A percentile compares a stretch with the other conserved stretches of the same genome.
phyloP scores from a whole-genome alignment of 345 rosid genomes.

The Salix exigua region DNA sequence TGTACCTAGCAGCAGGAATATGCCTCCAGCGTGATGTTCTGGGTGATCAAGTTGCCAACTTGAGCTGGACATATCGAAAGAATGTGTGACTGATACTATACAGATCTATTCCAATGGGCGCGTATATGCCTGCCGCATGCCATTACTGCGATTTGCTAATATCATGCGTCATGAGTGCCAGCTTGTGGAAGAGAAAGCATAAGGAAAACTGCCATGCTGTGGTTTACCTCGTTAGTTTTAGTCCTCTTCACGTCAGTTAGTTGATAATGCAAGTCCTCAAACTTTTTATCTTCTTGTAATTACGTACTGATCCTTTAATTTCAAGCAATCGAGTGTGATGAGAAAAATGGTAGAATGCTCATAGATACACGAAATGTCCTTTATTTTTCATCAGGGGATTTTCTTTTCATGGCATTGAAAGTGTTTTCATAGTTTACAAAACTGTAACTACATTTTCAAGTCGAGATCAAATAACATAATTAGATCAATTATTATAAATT shows the following conservation, averaged over 20 bases:
- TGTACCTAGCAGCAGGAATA: conserved; percentile 6
- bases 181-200: too few relatives aligned
- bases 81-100: neutral
- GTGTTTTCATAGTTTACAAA: neutral
- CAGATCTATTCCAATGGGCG: neutral
- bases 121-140: neutral
- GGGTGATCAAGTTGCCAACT: conserved; percentile 17
- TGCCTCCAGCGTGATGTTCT: conserved; percentile 4
- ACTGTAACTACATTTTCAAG: neutral
- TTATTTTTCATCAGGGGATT: neutral
- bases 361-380: neutral
- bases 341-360: neutral
- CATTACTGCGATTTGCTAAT: neutral
- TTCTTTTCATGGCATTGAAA: neutral
- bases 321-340: neutral
- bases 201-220: too few relatives aligned
- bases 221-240: too few relatives aligned
- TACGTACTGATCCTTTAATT: neutral
- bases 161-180: neutral
- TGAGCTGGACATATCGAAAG: neutral
- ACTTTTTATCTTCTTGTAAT: neutral
- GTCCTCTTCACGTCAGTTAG: neutral
- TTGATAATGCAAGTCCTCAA: neutral
- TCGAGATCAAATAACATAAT: neutral
- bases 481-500: neutral